Base-by-base conservation (phyloP, 2,329 filamentous ascomycete genomes). In the Nannizziopsis barbatae region DNA sequence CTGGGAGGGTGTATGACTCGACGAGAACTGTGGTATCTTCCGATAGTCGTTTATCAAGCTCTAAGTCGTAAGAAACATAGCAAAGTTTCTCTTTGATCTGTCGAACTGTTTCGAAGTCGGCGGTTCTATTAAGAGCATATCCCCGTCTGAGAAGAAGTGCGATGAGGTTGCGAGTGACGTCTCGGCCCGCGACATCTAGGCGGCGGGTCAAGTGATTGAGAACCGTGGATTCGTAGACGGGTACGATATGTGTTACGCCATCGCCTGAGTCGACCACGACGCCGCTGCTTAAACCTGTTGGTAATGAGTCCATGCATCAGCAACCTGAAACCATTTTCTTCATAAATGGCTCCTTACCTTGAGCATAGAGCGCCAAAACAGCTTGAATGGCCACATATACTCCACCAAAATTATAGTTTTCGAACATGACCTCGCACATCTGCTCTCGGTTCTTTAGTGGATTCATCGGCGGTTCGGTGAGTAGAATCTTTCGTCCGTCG, bases 51-150 rank as follows among this genome's bases (percentile, higher is more conserved):
- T 96, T 89, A 74, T 98, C 92, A 48, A 98, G 76, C 69, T 94
- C 88, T 50, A 98, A 79, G 67, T 98, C 92, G 74, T 96, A 98
- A 10, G 89, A 95, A 50, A 98, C 90, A 67, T 98, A 98, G 76
- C 92, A 96, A 45, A 98, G 84, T 76, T 98, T 98, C 76, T 98
- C 92, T 74, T 98, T 98, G 74, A 98, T 96, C 68, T 96, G 90
- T 53, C 92, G 85, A 49, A 98, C 92, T 3, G 92, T 98, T 71
- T 98, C 92, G 68, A 98, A 98, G 67, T 98, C 92, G 64, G 92
- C 92, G 10, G 92, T 98, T 66, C 92, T 81, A 79, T 98, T 98
- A 54, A 98, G 80, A 32, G 92, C 88, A 68, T 98, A 98, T 39
- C 92, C 92, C 58, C 92, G 81, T 62, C 92, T 86, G 50, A 95